Evolutionary conservation across 192 early-diverging fungal species (phyloP).

Genomic region (Gamsiella multidivaricata): DNA sequence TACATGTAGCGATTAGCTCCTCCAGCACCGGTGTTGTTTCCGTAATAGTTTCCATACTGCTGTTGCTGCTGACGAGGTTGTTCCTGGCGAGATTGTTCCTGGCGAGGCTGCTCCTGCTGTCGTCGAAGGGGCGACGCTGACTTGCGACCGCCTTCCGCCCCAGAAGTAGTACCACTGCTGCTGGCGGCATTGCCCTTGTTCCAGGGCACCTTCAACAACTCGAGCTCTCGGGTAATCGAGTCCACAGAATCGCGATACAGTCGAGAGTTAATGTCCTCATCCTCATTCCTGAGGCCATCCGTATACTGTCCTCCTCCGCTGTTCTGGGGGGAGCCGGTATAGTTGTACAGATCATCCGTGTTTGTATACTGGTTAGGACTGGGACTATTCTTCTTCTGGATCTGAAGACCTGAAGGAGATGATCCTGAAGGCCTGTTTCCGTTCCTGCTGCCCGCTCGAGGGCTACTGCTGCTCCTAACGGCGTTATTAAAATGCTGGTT

Average conservation of each 20-base stretch:
- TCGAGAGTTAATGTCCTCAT: constrained; percentile 15
- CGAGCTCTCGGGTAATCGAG: constrained; percentile 52
- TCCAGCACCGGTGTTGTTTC: not conserved
- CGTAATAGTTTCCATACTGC: constrained; percentile 5
- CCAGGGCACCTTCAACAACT: constrained; percentile 54
- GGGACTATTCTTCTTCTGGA: constrained; percentile 13
- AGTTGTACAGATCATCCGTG: constrained; percentile 14
- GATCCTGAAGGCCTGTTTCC: not conserved
- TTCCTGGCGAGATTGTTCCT: not conserved
- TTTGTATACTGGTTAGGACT: constrained; percentile 4
- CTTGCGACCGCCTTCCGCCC: constrained; percentile 3
- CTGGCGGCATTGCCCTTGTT: constrained; percentile 20
- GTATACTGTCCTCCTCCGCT: constrained; percentile 15
- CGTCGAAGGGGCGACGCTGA: constrained; percentile 13
- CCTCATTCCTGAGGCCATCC: too few relatives aligned
- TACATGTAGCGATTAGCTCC: not conserved
- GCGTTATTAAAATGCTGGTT: not conserved
- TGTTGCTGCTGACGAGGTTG: constrained; percentile 4
- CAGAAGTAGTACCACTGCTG: not conserved
- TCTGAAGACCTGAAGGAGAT: constrained; percentile 13
- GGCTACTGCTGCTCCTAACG: not conserved
- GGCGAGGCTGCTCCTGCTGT: constrained; percentile 6
- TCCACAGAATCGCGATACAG: constrained; percentile 48
- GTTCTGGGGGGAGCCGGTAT: constrained; percentile 10
- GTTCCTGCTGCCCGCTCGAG: not conserved